These are phyloP conservation scores for Castanea mollissima DNA, from an alignment of 306 rosid species.

Conservation along the genomic window DNA sequence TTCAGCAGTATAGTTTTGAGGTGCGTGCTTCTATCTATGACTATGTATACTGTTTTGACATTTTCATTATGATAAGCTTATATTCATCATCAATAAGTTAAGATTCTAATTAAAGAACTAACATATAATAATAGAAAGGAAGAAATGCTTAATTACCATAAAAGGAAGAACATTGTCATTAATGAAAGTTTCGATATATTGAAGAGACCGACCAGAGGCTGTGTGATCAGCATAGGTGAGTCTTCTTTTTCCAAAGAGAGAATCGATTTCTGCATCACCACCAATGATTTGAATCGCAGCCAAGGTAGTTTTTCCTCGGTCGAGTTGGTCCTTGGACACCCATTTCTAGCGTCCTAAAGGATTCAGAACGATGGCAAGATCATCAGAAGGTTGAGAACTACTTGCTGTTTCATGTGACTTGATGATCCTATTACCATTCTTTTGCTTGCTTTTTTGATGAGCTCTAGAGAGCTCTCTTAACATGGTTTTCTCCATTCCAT, in stretches of 20 bases:
- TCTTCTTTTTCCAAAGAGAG: constrained; percentile 59
- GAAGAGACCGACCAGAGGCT: constrained; percentile 73
- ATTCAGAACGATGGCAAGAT: constrained; percentile 23
- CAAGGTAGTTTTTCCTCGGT: constrained; percentile 41
- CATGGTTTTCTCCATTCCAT: not conserved
- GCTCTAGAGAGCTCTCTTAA: not conserved
- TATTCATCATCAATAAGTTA: too few species aligned
- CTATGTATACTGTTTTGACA: too few species aligned
- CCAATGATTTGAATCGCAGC: constrained; percentile 65
- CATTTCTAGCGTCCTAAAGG: constrained; percentile 30
- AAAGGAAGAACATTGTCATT: constrained; percentile 59
- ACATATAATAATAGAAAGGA: too few species aligned
- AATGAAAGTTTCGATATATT: constrained; percentile 60
- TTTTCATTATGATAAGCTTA: accelerated
- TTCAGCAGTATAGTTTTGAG: too few species aligned
- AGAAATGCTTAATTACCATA: constrained; percentile 43
- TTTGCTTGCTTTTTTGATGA: not conserved
- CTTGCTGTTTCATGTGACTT: not conserved
- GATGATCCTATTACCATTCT: not conserved
- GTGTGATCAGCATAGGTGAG: constrained; percentile 81
- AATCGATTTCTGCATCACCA: constrained; percentile 33
- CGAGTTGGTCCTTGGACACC: constrained; percentile 22
- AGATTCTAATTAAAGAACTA: too few species aligned
- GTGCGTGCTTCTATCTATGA: too few species aligned
- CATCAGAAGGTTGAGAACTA: constrained; percentile 5